Evolutionary conservation across 2,329 filamentous ascomycete genomes (phyloP).

Genomic region (Epichloe typhina): DNA sequence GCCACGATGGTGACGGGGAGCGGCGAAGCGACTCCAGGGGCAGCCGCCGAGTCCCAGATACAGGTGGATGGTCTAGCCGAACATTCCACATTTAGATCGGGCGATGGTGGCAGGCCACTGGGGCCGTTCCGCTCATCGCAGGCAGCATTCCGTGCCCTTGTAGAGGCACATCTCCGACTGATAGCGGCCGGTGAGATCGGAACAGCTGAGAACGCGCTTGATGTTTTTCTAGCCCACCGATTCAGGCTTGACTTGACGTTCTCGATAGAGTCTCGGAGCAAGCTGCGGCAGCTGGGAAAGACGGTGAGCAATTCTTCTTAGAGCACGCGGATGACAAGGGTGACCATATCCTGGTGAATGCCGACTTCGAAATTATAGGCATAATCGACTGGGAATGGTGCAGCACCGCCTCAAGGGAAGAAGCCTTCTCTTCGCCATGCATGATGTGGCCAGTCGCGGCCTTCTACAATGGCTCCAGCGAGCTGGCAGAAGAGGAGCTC

Average conservation of each 20-base stretch:
- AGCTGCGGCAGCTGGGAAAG: too few species aligned
- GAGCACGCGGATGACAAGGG: too few species aligned
- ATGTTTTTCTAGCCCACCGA: neutral
- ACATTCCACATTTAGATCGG: neutral
- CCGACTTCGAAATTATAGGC: too few species aligned
- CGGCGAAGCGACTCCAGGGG: too few species aligned
- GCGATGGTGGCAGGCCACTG: conserved; percentile 2
- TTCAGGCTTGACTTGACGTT: neutral
- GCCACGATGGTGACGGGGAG: neutral
- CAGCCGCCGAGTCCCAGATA: neutral
- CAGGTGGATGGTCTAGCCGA: neutral
- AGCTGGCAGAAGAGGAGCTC: too few species aligned
- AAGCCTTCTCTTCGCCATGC: conserved; percentile 20
- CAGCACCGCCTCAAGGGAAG: conserved; percentile 12
- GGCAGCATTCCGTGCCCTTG: conserved; percentile 8
- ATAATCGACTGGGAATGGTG: conserved; percentile 11
- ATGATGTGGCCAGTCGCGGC: conserved; percentile 21
- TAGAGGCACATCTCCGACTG: conserved; percentile 13
- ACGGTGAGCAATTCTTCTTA: too few species aligned
- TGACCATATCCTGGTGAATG: too few species aligned
- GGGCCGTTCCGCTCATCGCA: conserved; percentile 14
- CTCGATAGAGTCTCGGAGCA: neutral
- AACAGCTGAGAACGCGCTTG: neutral
- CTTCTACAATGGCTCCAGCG: conserved; percentile 15
- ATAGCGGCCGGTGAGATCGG: conserved; percentile 6